Evolutionary conservation across 441 rosid species (phyloP).

Genomic region (Eugenia klotzschiana): DNA sequence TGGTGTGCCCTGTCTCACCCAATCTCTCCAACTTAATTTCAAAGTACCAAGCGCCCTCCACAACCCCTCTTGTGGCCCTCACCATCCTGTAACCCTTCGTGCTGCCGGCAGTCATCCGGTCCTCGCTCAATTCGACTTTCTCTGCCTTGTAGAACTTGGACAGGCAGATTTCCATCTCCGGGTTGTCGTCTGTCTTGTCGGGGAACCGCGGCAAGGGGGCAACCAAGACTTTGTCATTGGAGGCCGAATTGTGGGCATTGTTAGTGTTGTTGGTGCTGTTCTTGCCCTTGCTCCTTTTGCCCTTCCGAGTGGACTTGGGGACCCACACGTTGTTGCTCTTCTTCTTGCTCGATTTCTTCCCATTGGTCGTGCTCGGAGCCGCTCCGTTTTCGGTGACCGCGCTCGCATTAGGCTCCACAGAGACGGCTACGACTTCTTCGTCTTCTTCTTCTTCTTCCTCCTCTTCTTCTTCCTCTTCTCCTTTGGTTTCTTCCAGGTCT

Average conservation of each 20-base stretch:
- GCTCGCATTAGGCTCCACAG: neutral
- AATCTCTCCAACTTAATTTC: constrained; percentile 62
- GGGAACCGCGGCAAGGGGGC: constrained; percentile 71
- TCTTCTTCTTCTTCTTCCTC: constrained; percentile 2
- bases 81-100: constrained; percentile 93
- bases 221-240: constrained; percentile 56
- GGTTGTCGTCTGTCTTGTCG: constrained; percentile 63
- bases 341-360: constrained; percentile 79
- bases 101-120: constrained; percentile 78
- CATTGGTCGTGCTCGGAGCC: neutral
- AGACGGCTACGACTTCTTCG: neutral
- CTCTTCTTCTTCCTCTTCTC: neutral
- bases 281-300: constrained; percentile 72
- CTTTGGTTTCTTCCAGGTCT: neutral
- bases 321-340: constrained; percentile 76
- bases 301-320: constrained; percentile 70
- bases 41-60: constrained; percentile 95
- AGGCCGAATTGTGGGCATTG: constrained; percentile 23
- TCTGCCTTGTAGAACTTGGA: constrained; percentile 92
- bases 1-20: constrained; percentile 88
- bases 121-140: constrained; percentile 81
- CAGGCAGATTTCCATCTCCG: constrained; percentile 58
- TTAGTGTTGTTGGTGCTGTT: constrained; percentile 14
- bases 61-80: constrained; percentile 83
- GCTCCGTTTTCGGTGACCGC: neutral